Conservation (phyloP, 2,329 filamentous ascomycete genomes). For the Blastomyces emzantsi region DNA sequence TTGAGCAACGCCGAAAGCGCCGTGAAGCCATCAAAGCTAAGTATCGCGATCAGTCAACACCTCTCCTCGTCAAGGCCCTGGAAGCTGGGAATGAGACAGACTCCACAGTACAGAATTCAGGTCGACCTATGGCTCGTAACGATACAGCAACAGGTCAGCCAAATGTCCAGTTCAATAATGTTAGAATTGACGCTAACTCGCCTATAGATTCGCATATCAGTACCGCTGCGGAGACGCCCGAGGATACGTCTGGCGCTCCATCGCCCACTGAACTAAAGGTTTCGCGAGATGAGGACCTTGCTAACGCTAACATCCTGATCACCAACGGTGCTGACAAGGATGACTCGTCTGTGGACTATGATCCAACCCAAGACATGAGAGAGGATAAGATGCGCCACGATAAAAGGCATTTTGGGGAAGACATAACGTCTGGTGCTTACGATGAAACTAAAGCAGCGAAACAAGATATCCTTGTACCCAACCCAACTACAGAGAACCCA, state of each 20-base stretch:
- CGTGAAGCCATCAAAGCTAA: slow-evolving; percentile 80
- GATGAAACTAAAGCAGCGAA: slow-evolving; percentile 48
- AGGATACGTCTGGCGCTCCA: slow-evolving; percentile 40
- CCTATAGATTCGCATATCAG: slow-evolving; percentile 28
- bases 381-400: slow-evolving; percentile 68
- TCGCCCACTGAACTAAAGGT: slow-evolving; percentile 55
- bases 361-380: slow-evolving; percentile 79
- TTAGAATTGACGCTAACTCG: slow-evolving; percentile 18
- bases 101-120: slow-evolving; percentile 41
- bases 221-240: slow-evolving; percentile 42
- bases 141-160: slow-evolving; percentile 33
- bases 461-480: slow-evolving; percentile 44
- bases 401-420: slow-evolving; percentile 51
- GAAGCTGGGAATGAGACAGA: slow-evolving; percentile 53
- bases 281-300: slow-evolving; percentile 57
- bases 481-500: slow-evolving; percentile 29
- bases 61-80: slow-evolving; percentile 66
- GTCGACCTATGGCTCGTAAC: slow-evolving; percentile 38
- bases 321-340: slow-evolving; percentile 48
- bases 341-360: slow-evolving; percentile 82
- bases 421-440: slow-evolving; percentile 47
- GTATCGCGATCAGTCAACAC: slow-evolving; percentile 54
- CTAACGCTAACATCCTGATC: slow-evolving; percentile 42
- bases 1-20: slow-evolving; percentile 74
- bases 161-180: background rate